These are phyloP conservation scores for Diacronema lutheri DNA, from an alignment of 78 protist genomes.

Conservation along the genomic window DNA sequence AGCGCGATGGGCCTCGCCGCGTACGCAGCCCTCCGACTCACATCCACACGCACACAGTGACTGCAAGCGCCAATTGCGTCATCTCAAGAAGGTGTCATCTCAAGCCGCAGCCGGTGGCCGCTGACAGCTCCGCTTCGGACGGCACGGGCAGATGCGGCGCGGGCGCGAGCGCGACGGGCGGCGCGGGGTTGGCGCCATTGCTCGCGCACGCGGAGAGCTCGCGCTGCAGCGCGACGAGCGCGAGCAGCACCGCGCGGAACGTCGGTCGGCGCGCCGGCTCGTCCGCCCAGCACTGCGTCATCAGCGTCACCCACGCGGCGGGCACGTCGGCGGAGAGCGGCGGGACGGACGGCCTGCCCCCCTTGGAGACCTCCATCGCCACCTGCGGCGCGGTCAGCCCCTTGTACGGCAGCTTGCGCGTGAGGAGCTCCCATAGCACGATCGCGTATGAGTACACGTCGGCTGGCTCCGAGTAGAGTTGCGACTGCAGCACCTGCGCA, in stretches of 20 bases:
- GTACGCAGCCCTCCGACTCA: too few species aligned
- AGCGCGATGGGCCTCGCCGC: too few species aligned
- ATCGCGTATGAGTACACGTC: slow-evolving; percentile 51
- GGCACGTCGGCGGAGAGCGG: background rate
- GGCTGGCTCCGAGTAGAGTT: background rate
- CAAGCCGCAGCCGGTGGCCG: too few species aligned
- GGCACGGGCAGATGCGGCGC: too few species aligned
- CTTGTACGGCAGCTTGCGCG: slow-evolving; percentile 39
- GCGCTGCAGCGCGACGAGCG: background rate
- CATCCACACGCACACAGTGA: too few species aligned
- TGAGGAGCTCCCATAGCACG: slow-evolving; percentile 32
- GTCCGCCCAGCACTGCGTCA: background rate
- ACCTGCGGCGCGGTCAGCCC: slow-evolving; percentile 38
- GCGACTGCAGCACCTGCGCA: slow-evolving; percentile 44
- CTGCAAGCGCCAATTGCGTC: too few species aligned
- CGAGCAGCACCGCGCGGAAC: background rate
- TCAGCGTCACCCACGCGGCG: background rate
- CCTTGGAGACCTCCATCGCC: slow-evolving; percentile 13
- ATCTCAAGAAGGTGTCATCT: too few species aligned
- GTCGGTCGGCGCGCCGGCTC: background rate
- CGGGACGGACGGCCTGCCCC: background rate
- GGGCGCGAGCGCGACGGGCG: too few species aligned
- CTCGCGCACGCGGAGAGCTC: too few species aligned
- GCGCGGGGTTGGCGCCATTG: too few species aligned
- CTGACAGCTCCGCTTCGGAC: too few species aligned